Base-by-base conservation (phyloP, 2,329 filamentous ascomycete genomes). In the Sclerotinia nivalis region DNA sequence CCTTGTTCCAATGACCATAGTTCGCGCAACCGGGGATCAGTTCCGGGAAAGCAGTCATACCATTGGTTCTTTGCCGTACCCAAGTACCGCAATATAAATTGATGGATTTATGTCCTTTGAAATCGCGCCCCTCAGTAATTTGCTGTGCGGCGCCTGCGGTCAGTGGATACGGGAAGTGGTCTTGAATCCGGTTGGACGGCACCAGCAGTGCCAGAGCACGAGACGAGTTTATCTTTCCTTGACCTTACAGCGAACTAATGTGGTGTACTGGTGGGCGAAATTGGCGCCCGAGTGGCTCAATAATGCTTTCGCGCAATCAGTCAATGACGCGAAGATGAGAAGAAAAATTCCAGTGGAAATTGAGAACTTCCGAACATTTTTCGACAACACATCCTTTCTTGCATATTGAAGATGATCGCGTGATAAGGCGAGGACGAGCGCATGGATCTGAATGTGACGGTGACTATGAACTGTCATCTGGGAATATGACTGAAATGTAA, bases 221-320 rank as follows among this genome's bases (percentile, higher is more conserved):
- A 50, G 37, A 59, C 37, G 22, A 43, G 22, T 25, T 25, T 47
- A 37, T 45, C 49, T 62, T 43, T 25, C 40, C 40, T 18, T 43
- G 18, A 43, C 40, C 45, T 45, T 47, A 64, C 67, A 55, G 47
- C 9, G 47, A 49, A 22, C 58, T 55, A 69, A 69, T 69, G 67
- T 49, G 37, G 58, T 69, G 67, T 65, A 64, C 37, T 65, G 49
- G 37, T 56, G 58, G 67, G 49, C 22, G 58, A 54, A 25, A 28
- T 62, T 65, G 37, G n/a, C 25, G 58, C 47, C 25, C 28, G 45
- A 65, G 40, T 65, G 47, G 47, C 37, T 45, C 54, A 49, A 69
- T 13, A 62, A 37, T n/a, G 61, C 13, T 64, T 40, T 37, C n/a
- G 61, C 28, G 22, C 58, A 31, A 47, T 20, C 40, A 61, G 25